phyloP scores from a whole-genome alignment of 2,329 filamentous ascomycete species.

The Ceratocystis papillata region DNA sequence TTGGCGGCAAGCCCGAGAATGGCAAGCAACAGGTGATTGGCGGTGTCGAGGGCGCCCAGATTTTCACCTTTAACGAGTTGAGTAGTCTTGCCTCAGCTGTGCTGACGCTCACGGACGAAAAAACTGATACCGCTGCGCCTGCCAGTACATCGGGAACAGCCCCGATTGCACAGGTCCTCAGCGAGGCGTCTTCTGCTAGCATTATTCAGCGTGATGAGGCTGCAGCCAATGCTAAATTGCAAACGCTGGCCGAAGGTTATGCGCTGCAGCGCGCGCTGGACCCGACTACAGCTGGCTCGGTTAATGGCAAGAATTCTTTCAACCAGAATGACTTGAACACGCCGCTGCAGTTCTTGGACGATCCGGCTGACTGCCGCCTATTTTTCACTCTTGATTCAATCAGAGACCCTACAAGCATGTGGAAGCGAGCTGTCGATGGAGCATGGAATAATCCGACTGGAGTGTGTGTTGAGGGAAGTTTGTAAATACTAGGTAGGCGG shows the following conservation, averaged over 20 bases:
- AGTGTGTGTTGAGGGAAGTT: constrained; percentile 8
- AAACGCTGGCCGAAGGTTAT: constrained; percentile 31
- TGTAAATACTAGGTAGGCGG: not conserved
- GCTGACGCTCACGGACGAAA: constrained; percentile 27
- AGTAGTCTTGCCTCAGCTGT: constrained; percentile 28
- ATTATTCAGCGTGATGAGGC: constrained; percentile 19
- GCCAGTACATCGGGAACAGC: not conserved
- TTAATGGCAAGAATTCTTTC: constrained; percentile 28
- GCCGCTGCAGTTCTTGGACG: constrained; percentile 50
- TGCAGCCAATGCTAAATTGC: constrained; percentile 27
- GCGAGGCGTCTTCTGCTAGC: not conserved
- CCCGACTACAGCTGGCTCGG: constrained; percentile 27
- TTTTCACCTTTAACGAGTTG: constrained; percentile 28
- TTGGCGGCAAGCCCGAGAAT: constrained; percentile 49
- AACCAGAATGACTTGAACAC: constrained; percentile 25
- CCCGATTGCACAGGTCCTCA: not conserved
- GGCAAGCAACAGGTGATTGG: constrained; percentile 51
- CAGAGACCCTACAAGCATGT: constrained; percentile 41
- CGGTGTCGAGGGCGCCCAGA: constrained; percentile 42
- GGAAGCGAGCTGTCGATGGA: constrained; percentile 37
- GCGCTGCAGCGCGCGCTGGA: constrained; percentile 29
- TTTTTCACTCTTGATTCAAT: constrained; percentile 48
- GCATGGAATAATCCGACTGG: constrained; percentile 31
- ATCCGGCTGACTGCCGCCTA: constrained; percentile 50
- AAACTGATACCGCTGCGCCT: constrained; percentile 10